These are phyloP conservation scores for Elsinoe necatrix DNA, from an alignment of 2,329 filamentous ascomycete genomes.

Conservation along the genomic window DNA sequence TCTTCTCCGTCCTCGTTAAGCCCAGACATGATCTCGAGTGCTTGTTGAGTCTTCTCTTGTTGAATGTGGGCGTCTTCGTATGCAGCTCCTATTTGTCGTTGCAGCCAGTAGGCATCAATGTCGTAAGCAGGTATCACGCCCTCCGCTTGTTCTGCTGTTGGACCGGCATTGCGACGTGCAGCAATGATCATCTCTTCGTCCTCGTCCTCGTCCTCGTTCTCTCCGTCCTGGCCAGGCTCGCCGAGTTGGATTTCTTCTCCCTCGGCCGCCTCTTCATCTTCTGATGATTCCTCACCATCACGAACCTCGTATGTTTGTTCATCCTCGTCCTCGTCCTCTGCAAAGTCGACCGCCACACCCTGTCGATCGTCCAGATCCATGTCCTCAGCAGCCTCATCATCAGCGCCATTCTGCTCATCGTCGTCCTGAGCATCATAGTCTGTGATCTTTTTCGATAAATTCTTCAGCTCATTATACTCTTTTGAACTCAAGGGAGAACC, in stretches of 20 bases:
- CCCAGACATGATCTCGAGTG: conserved; percentile 73
- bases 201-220: conserved; percentile 67
- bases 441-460: conserved; percentile 96
- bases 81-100: conserved; percentile 78
- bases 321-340: conserved; percentile 72
- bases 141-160: conserved; percentile 38
- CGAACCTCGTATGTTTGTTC: conserved; percentile 81
- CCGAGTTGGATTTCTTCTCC: conserved; percentile 36
- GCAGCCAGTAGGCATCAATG: conserved; percentile 95
- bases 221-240: conserved; percentile 36
- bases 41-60: conserved; percentile 82
- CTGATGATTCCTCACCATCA: conserved; percentile 69
- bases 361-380: conserved; percentile 85
- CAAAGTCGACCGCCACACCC: conserved; percentile 95
- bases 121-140: conserved; percentile 67
- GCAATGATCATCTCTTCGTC: conserved; percentile 81
- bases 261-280: conserved; percentile 42
- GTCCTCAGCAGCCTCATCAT: conserved; percentile 54
- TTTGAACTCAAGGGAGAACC: conserved; percentile 75
- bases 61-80: conserved; percentile 90
- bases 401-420: conserved; percentile 72
- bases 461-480: conserved; percentile 94
- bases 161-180: conserved; percentile 27
- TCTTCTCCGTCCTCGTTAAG: conserved; percentile 66
- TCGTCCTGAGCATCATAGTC: conserved; percentile 97